Evolutionary conservation across 2,329 filamentous ascomycete genomes (phyloP).

Genomic region (Penicillium decumbens): DNA sequence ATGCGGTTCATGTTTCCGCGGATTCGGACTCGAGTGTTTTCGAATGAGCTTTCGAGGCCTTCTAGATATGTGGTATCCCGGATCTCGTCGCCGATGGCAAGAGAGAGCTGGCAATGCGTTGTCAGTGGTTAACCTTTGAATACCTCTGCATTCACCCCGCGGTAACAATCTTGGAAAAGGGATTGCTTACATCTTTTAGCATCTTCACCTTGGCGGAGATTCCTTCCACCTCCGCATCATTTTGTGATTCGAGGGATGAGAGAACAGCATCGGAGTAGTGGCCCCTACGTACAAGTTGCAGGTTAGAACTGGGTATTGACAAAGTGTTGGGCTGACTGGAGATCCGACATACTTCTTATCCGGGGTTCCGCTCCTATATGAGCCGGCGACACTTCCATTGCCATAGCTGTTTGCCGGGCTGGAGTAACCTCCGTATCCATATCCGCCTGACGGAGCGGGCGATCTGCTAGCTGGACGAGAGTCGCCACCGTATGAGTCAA

Average conservation of each 20-base stretch:
- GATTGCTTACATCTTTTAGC: slow-evolving; percentile 71
- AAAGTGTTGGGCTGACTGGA: not conserved
- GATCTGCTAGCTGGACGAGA: slow-evolving; percentile 41
- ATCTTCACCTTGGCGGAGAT: slow-evolving; percentile 84
- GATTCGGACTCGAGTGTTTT: slow-evolving; percentile 73
- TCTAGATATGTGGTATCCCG: slow-evolving; percentile 80
- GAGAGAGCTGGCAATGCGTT: slow-evolving; percentile 61
- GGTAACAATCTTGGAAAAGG: not conserved
- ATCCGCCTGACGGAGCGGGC: slow-evolving; percentile 50
- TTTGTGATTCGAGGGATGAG: slow-evolving; percentile 91
- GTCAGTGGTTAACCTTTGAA: slow-evolving; percentile 2
- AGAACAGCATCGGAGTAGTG: slow-evolving; percentile 91
- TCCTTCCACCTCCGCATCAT: slow-evolving; percentile 83
- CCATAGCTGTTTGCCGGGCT: slow-evolving; percentile 23
- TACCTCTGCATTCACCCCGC: not conserved
- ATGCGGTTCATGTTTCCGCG: slow-evolving; percentile 95
- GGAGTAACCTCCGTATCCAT: slow-evolving; percentile 38
- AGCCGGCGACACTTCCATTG: slow-evolving; percentile 28
- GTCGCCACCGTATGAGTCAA: slow-evolving; percentile 65
- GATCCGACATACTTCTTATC: slow-evolving; percentile 56
- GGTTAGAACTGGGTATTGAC: not conserved
- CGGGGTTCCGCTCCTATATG: slow-evolving; percentile 61
- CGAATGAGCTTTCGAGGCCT: slow-evolving; percentile 94
- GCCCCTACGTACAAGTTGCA: slow-evolving; percentile 55
- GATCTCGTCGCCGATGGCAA: slow-evolving; percentile 93